Evolutionary conservation across 2,329 filamentous ascomycete genomes (phyloP), one percentile per base, ranked within the genome.

Genomic region (Cercospora beticola): DNA sequence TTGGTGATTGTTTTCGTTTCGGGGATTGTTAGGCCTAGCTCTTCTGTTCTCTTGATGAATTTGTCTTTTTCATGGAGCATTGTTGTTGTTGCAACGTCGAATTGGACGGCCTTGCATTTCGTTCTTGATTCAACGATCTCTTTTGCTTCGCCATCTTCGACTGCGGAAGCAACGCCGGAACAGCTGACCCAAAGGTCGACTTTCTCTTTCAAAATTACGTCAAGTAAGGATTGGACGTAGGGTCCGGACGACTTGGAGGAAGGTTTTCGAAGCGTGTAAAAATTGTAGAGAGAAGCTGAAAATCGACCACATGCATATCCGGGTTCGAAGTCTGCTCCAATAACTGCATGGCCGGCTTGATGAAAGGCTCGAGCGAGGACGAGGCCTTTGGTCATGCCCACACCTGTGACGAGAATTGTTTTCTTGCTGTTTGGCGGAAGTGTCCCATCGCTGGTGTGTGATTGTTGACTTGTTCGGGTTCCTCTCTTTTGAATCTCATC

Each of bases 101-200:
- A 88, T 67, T 92, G 89, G 2, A 93, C 83, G 3, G 86, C 89
- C 70, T 82, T 86, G 74, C 90, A 91, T 0, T 71, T 71, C 0
- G 88, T 89, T 36, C 84, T 81, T 14, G 81, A 79, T 72, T 91
- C 87, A 18, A 92, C 80, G 2, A 84, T 80, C 66, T 90, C 86
- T 70, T 88, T 89, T 1, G 89, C 89, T 40, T 85, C 78, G 0
- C 87, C 90, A 76, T 93, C 91, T 74, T 91, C 88, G 12, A 90
- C 78, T 0, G 88, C 88, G 0, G 86, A 87, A 1, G 86, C 84
- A 8, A 90, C 87, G n/a, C 88, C 89, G 0, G 90, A 92, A 73
- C 90, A 92, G 21, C 87, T 89, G 3, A 93, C 86, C 90, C 91
- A 94, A 3, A 93, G 79, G 66, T 92, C 86, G 4, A 92, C 84